Evolutionary conservation across 2,329 filamentous ascomycete species (phyloP).

Genomic region (Penicillium sp.): DNA sequence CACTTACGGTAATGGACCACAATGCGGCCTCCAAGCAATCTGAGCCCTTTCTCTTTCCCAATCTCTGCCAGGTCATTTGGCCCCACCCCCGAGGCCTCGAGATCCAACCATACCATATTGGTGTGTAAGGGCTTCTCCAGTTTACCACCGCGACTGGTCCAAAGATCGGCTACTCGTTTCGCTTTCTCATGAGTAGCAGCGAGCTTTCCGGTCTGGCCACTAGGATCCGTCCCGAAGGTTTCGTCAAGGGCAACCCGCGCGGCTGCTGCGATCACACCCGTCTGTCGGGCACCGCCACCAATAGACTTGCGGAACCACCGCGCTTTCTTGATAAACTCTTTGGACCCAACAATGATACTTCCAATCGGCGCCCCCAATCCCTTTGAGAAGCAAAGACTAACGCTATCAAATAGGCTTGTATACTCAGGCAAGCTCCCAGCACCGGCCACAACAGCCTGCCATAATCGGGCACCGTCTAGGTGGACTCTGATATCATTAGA

Average conservation of each 20-base stretch:
- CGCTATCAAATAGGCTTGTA: slow-evolving; percentile 65
- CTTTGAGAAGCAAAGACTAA: slow-evolving; percentile 77
- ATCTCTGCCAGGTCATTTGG: slow-evolving; percentile 53
- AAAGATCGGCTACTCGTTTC: slow-evolving; percentile 59
- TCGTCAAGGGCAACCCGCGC: slow-evolving; percentile 74
- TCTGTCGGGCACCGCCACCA: slow-evolving; percentile 72
- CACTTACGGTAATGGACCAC: slow-evolving; percentile 63
- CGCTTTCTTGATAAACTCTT: slow-evolving; percentile 60
- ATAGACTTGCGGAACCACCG: slow-evolving; percentile 77
- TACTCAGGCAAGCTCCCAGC: slow-evolving; percentile 65
- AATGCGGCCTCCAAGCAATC: slow-evolving; percentile 55
- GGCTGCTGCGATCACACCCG: slow-evolving; percentile 70
- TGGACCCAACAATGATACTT: slow-evolving; percentile 63
- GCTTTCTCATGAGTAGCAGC: slow-evolving; percentile 60
- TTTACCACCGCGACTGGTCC: slow-evolving; percentile 66
- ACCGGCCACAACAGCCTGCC: slow-evolving; percentile 72
- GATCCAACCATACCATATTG: slow-evolving; percentile 88
- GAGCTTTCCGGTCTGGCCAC: slow-evolving; percentile 60
- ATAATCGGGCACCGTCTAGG: slow-evolving; percentile 74
- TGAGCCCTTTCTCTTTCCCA: slow-evolving; percentile 57
- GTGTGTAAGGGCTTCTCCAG: slow-evolving; percentile 69
- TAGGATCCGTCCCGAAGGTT: slow-evolving; percentile 62
- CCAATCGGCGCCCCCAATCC: slow-evolving; percentile 78
- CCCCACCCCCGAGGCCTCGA: slow-evolving; percentile 57
- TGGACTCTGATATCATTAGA: slow-evolving; percentile 65